Evolutionary conservation across 306 rosid species (phyloP).

Genomic region (Bauhinia variegata): DNA sequence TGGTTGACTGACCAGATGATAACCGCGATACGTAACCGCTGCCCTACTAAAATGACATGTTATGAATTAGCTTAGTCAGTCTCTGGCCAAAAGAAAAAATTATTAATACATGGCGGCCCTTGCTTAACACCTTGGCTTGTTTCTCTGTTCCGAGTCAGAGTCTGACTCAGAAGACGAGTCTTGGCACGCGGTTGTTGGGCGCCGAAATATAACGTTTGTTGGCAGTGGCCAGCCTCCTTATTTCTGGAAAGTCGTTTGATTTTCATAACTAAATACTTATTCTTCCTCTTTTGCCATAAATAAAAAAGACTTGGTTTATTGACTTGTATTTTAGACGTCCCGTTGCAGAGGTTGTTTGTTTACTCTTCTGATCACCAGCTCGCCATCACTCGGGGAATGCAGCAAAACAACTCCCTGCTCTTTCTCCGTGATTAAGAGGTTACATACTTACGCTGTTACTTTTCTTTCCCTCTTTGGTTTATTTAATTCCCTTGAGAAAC

Average conservation of each 20-base stretch:
- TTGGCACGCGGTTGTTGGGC: slow-evolving; percentile 14
- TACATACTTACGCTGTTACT: slow-evolving; percentile 14
- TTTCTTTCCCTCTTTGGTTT: neutral
- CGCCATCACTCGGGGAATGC: neutral
- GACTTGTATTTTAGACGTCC: slow-evolving; percentile 31
- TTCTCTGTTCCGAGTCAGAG: neutral
- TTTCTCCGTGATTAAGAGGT: slow-evolving; percentile 21
- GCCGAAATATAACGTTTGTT: neutral
- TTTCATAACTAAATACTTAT: slow-evolving; percentile 11
- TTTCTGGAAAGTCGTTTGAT: neutral
- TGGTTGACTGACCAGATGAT: too few relatives aligned
- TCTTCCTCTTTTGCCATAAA: slow-evolving; percentile 9
- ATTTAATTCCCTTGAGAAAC: neutral
- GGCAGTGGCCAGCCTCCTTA: slow-evolving; percentile 3
- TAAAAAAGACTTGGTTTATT: slow-evolving; percentile 2
- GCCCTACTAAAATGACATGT: too few relatives aligned
- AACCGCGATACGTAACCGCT: too few relatives aligned
- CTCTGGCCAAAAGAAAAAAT: too few relatives aligned
- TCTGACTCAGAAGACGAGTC: neutral
- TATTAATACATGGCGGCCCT: too few relatives aligned
- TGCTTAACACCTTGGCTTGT: neutral
- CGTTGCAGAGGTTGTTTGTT: slow-evolving; percentile 15
- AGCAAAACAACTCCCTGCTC: neutral
- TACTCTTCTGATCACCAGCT: neutral
- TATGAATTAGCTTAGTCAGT: too few relatives aligned